phyloP scores from a whole-genome alignment of 306 rosid genomes.

The Mimosa bimucronata region DNA sequence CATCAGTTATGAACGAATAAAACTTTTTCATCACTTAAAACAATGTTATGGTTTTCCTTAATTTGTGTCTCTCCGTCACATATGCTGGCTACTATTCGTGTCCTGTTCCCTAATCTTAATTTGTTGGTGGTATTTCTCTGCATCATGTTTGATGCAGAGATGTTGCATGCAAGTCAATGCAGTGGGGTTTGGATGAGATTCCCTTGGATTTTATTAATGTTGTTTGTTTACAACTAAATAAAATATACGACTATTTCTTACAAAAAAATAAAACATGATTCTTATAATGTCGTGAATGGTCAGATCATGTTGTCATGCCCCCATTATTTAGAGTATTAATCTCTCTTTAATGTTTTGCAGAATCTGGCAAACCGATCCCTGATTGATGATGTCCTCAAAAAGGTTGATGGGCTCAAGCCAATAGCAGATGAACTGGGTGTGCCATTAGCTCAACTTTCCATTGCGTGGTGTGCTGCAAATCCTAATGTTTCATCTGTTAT shows the following conservation, averaged over 20 bases:
- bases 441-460: slow-evolving; percentile 85
- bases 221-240: neutral
- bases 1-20: neutral
- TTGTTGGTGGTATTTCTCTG: neutral
- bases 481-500: slow-evolving; percentile 96
- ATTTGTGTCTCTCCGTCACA: neutral
- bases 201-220: neutral
- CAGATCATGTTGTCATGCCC: neutral
- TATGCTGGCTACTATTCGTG: neutral
- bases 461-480: slow-evolving; percentile 97
- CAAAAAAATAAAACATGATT: neutral
- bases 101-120: neutral
- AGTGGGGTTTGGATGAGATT: neutral
- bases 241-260: neutral
- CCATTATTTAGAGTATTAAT: slow-evolving; percentile 22
- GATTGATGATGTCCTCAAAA: slow-evolving; percentile 80
- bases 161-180: neutral
- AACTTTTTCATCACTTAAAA: neutral
- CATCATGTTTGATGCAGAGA: slow-evolving; percentile 7
- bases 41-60: neutral
- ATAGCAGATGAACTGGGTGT: slow-evolving; percentile 95
- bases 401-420: slow-evolving; percentile 89
- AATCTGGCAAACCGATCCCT: slow-evolving; percentile 85
- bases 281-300: neutral
- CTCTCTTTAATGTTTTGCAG: slow-evolving; percentile 47